A percentile compares a stretch with the other conserved stretches of the same genome.
Evolutionary conservation across 2,329 filamentous ascomycete species (phyloP).

Genomic region (Bertia moriformis): DNA sequence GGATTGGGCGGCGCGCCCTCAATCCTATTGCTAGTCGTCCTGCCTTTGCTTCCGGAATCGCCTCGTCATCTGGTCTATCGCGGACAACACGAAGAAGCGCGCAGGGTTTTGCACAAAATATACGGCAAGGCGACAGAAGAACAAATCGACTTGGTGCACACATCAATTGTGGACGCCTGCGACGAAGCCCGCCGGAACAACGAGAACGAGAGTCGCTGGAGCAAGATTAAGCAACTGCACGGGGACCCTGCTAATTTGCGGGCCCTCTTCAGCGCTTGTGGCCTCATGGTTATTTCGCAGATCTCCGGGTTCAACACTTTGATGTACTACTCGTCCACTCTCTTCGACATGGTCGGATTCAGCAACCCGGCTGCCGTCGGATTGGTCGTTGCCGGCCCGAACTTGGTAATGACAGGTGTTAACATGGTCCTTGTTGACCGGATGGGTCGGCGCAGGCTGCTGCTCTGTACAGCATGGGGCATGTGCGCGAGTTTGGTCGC

Average conservation of each 20-base stretch:
- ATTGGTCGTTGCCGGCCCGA: constrained; percentile 25
- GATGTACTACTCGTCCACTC: neutral
- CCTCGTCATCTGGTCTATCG: constrained; percentile 30
- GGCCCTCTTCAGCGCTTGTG: neutral
- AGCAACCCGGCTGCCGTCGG: constrained; percentile 20
- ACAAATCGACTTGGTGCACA: constrained; percentile 25
- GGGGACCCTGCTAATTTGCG: neutral
- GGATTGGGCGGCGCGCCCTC: constrained; percentile 29
- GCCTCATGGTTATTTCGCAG: neutral
- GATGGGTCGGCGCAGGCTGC: constrained; percentile 25
- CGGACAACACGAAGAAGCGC: constrained; percentile 21
- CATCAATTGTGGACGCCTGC: neutral
- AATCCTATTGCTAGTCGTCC: constrained; percentile 23
- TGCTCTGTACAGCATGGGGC: constrained; percentile 25
- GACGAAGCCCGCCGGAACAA: neutral
- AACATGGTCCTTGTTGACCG: constrained; percentile 29
- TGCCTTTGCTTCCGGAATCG: constrained; percentile 30
- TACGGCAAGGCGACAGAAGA: constrained; percentile 23
- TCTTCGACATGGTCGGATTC: neutral
- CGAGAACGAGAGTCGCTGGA: neutral
- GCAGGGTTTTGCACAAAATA: constrained; percentile 18
- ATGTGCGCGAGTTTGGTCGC: constrained; percentile 26
- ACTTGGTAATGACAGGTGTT: constrained; percentile 31
- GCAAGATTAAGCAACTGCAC: neutral
- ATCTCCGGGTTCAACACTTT: neutral